Evolutionary conservation across 2,329 filamentous ascomycete species (phyloP).

Genomic region (Botrytis fragariae): DNA sequence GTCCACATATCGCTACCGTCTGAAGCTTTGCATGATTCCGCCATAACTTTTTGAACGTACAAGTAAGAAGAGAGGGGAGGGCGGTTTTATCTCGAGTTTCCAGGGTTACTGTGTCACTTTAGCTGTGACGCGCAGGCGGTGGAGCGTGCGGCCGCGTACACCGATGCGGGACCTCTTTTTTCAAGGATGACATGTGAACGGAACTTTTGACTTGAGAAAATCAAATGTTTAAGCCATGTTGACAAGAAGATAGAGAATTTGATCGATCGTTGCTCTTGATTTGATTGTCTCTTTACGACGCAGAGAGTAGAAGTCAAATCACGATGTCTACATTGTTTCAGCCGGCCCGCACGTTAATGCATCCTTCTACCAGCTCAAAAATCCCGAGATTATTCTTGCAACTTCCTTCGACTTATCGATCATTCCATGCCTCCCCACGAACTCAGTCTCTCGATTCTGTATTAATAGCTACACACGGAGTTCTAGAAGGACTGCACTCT

Average conservation of each 20-base stretch:
- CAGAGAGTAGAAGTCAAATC: not conserved
- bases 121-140: conserved; percentile 16
- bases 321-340: conserved; percentile 19
- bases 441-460: conserved; percentile 44
- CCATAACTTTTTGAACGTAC: conserved; percentile 26
- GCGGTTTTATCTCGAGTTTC: conserved; percentile 9
- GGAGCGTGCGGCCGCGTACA: conserved; percentile 15
- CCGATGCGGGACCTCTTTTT: conserved; percentile 9
- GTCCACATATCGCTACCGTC: conserved; percentile 33
- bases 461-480: conserved; percentile 44
- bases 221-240: conserved; percentile 1
- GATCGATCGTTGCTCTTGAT: not conserved
- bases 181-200: conserved; percentile 16
- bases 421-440: conserved; percentile 50
- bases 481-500: conserved; percentile 51
- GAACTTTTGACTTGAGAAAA: conserved; percentile 2
- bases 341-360: not conserved
- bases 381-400: conserved; percentile 25
- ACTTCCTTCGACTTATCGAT: conserved; percentile 38
- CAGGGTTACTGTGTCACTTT: conserved; percentile 22
- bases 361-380: not conserved
- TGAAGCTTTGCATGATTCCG: conserved; percentile 37
- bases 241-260: not conserved
- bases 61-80: conserved; percentile 1
- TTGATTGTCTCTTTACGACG: not conserved